phyloP scores from a whole-genome alignment of 768 basidiomycete genomes.

The Suillus tomentosus region DNA sequence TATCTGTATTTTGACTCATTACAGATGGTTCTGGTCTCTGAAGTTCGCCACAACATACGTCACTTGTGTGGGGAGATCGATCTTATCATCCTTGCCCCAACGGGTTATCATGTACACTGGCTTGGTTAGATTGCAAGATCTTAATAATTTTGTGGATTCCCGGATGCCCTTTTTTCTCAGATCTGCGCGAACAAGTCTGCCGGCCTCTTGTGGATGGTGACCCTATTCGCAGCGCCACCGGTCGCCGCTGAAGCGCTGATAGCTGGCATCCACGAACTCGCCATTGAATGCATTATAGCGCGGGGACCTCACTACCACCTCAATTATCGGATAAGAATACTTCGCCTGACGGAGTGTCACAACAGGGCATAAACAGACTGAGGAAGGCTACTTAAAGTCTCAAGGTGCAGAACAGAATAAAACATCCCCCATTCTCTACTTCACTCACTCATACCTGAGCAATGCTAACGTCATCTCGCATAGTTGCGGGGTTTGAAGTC shows the following conservation, averaged over 20 bases:
- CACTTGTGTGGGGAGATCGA: neutral
- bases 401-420: neutral
- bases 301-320: neutral
- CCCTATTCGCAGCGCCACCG: neutral
- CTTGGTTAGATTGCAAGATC: neutral
- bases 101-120: neutral
- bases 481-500: conserved; percentile 39
- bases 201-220: neutral
- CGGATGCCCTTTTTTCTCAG: neutral
- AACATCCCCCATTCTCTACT: neutral
- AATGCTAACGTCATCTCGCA: conserved; percentile 24
- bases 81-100: neutral
- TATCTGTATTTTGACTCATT: neutral
- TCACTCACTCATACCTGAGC: conserved; percentile 2
- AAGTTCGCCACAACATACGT: neutral
- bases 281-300: neutral
- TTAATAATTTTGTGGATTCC: neutral
- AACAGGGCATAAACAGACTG: neutral
- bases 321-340: neutral
- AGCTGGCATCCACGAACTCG: neutral
- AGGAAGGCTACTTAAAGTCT: conserved; percentile 8
- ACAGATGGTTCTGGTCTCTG: neutral
- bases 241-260: neutral
- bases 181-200: neutral
- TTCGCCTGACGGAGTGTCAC: neutral